phyloP scores from a whole-genome alignment of 2,329 filamentous ascomycete genomes.

The Pseudogymnoascus destructans region DNA sequence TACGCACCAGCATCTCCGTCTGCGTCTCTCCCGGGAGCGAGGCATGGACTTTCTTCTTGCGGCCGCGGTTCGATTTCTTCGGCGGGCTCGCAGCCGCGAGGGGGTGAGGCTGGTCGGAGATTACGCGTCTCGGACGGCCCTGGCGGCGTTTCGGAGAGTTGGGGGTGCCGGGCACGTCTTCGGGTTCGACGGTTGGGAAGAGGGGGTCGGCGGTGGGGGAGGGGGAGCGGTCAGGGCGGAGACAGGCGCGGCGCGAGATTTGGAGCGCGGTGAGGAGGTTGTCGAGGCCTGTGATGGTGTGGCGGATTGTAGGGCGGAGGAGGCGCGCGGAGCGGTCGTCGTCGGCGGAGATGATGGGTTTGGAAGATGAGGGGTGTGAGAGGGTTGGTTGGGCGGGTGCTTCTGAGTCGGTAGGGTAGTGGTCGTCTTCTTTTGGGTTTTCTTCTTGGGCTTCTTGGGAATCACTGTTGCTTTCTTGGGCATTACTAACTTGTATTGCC shows the following conservation, averaged over 20 bases:
- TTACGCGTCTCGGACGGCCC: neutral
- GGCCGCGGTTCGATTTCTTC: neutral
- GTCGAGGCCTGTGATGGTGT: constrained; percentile 59
- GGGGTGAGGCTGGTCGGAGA: neutral
- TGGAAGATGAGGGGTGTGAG: constrained; percentile 19
- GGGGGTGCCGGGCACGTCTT: neutral
- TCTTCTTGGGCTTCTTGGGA: constrained; percentile 18
- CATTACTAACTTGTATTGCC: neutral
- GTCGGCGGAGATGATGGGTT: constrained; percentile 50
- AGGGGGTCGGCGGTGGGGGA: constrained; percentile 27
- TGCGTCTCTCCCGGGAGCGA: constrained; percentile 34
- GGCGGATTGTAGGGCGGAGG: constrained; percentile 54
- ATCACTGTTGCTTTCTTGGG: constrained; percentile 13
- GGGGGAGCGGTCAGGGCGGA: constrained; percentile 30
- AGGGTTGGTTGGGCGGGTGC: neutral
- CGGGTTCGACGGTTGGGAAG: constrained; percentile 4
- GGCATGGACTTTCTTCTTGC: constrained; percentile 32
- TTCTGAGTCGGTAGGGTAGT: neutral
- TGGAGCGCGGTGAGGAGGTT: constrained; percentile 57
- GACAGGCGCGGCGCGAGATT: constrained; percentile 44
- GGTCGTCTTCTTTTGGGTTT: neutral
- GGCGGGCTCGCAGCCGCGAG: neutral
- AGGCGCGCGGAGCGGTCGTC: constrained; percentile 54
- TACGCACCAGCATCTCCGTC: constrained; percentile 33
- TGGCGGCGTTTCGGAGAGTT: neutral